Evolutionary conservation across 768 basidiomycete genomes (phyloP).

Genomic region (Psilocybe azurescens): DNA sequence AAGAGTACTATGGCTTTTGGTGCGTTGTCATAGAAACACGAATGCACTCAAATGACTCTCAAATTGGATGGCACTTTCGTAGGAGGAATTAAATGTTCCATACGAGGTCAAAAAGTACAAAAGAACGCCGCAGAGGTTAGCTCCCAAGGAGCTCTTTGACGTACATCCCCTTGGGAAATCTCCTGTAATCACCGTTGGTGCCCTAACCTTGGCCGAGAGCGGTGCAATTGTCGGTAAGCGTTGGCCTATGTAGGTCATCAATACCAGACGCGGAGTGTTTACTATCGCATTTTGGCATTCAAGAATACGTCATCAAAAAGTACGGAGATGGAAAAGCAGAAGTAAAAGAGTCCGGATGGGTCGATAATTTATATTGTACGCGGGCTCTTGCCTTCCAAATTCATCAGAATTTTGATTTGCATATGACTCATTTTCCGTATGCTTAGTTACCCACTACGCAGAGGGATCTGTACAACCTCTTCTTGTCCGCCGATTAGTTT

Average conservation of each 20-base stretch:
- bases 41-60: not conserved
- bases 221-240: conserved; percentile 47
- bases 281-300: not conserved
- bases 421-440: not conserved
- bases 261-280: too few species aligned
- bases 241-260: not conserved
- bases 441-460: conserved; percentile 40
- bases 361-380: conserved; percentile 43
- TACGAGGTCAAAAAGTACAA: conserved; percentile 50
- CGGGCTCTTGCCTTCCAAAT: not conserved
- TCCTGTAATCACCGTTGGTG: conserved; percentile 52
- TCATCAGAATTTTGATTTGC: not conserved
- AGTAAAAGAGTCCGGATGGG: conserved; percentile 29
- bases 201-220: conserved; percentile 42
- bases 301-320: conserved; percentile 49
- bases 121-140: conserved; percentile 33
- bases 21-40: conserved; percentile 8
- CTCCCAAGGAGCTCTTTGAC: conserved; percentile 41
- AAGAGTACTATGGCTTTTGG: conserved; percentile 51
- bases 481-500: conserved; percentile 39
- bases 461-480: conserved; percentile 48
- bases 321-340: conserved; percentile 37
- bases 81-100: conserved; percentile 57
- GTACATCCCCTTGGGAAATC: conserved; percentile 51
- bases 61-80: not conserved